Conservation (phyloP, 108 stramenopile genomes). For the Cylindrotheca closterium region DNA sequence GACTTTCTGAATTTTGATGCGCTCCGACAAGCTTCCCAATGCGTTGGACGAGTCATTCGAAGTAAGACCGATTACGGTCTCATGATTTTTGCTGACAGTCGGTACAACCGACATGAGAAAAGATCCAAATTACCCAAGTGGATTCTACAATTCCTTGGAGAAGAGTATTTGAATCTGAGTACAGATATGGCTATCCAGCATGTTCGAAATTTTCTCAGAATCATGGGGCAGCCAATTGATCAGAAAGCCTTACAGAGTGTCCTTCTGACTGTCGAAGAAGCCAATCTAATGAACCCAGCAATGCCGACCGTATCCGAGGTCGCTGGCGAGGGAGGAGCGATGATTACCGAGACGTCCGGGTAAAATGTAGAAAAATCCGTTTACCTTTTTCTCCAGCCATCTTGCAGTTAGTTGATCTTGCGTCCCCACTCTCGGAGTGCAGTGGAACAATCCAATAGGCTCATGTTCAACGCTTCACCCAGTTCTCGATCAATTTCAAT, state of each 20-base stretch:
- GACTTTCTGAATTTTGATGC: slow-evolving; percentile 99
- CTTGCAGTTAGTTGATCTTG: slow-evolving; percentile 15
- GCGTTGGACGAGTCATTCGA: slow-evolving; percentile 94
- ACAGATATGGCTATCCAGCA: slow-evolving; percentile 88
- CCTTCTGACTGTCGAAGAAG: slow-evolving; percentile 78
- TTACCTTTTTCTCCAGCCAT: too few species aligned
- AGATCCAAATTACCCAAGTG: slow-evolving; percentile 95
- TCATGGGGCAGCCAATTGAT: slow-evolving; percentile 98
- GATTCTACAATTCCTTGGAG: slow-evolving; percentile 93
- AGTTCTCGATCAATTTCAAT: slow-evolving; percentile 70
- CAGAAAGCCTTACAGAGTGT: slow-evolving; percentile 84
- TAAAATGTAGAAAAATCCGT: background rate
- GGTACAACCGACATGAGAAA: slow-evolving; percentile 96
- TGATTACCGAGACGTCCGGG: slow-evolving; percentile 31
- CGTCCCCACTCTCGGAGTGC: slow-evolving; percentile 79
- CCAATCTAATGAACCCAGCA: slow-evolving; percentile 60
- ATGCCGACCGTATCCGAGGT: background rate
- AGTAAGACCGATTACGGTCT: slow-evolving; percentile 96
- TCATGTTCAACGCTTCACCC: slow-evolving; percentile 45
- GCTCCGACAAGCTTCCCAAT: slow-evolving; percentile 91
- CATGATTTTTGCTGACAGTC: slow-evolving; percentile 92
- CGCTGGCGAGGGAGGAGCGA: slow-evolving; percentile 48
- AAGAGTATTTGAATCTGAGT: slow-evolving; percentile 89
- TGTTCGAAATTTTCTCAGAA: slow-evolving; percentile 76
- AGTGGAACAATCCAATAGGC: slow-evolving; percentile 67